These are phyloP conservation scores for Aphanomyces invadans DNA, from an alignment of 352 stramenopile species.

Conservation along the genomic window DNA sequence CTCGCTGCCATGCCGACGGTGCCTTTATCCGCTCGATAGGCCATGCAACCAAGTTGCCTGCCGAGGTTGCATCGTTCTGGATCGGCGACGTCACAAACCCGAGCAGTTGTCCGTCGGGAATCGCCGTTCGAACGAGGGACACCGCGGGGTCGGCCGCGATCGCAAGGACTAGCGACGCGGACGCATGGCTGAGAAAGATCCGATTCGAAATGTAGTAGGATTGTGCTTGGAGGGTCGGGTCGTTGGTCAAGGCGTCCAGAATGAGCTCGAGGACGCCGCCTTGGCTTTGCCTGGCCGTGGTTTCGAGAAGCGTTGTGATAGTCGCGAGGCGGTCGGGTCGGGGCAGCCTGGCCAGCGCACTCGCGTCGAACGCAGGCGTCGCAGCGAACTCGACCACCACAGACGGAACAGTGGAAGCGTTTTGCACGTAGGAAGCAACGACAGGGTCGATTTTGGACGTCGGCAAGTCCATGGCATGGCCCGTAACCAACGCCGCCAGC, in stretches of 20 bases:
- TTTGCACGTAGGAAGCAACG: background rate
- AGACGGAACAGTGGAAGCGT: background rate
- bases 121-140: no score
- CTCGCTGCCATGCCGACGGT: no score
- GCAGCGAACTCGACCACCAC: background rate
- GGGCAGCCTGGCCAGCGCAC: background rate
- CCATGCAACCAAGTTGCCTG: no score
- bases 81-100: no score
- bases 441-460: background rate
- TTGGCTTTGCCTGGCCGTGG: background rate
- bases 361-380: background rate
- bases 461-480: background rate
- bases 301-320: background rate
- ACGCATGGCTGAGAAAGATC: background rate
- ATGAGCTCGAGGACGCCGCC: background rate
- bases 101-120: no score
- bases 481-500: no score
- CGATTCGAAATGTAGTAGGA: background rate
- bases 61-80: no score
- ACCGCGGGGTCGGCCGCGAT: background rate
- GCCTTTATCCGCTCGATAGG: no score
- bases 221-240: background rate
- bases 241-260: background rate
- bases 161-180: background rate
- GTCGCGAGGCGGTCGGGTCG: background rate